Evolutionary conservation across 441 rosid genomes (phyloP), one percentile per base, ranked within the genome.

Genomic region (Adansonia rubrostipa): DNA sequence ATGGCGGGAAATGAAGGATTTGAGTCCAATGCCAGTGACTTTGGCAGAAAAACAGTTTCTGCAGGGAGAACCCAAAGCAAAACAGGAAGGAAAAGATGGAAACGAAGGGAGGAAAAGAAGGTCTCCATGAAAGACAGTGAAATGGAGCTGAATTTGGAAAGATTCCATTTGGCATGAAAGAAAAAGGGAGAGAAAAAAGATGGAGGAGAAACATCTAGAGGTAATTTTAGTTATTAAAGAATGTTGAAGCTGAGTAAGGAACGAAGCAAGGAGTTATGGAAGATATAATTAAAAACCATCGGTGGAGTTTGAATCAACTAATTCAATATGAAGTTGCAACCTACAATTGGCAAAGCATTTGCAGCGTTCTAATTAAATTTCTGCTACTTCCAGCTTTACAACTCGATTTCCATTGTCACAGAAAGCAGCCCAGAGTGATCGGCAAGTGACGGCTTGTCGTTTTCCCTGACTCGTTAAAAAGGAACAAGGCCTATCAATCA

Each of bases 131-230:
- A 44, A 76, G 63, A 57, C 67, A 8, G 19, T 11, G 73, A 69
- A 69, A 69, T 48, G 73, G 57, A 11, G 57, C 36, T 53, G 74
- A 67, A 28, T 24, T 54, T 78, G 47, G 45, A 56, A 54, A 9
- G 75, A 47, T 40, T 64, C 72, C 80, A 81, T 81, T 79, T 71
- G 57, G 72, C 48, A 67, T 53, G 64, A 22, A 28, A 72, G 40
- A 51, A 63, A 79, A 40, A 54, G 57, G 13, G 22, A 20, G 36
- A 33, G 36, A 33, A 33, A 33, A 33, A 33, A 0, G 36, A 33
- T 33, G 36, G 58, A 53, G 22, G 33, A 9, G 71, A 75, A 64
- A 24, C 60, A 64, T 60, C 45, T 45, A 62, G 54, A 45, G 44
- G 9, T 6, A 62, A 62, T 33, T 33, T 62, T 47, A 20, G 44